Percentiles rank a stretch among this genome's conserved stretches.
Evolutionary conservation across 306 rosid genomes (phyloP).

Genomic region (Astragalus glycyphyllos): DNA sequence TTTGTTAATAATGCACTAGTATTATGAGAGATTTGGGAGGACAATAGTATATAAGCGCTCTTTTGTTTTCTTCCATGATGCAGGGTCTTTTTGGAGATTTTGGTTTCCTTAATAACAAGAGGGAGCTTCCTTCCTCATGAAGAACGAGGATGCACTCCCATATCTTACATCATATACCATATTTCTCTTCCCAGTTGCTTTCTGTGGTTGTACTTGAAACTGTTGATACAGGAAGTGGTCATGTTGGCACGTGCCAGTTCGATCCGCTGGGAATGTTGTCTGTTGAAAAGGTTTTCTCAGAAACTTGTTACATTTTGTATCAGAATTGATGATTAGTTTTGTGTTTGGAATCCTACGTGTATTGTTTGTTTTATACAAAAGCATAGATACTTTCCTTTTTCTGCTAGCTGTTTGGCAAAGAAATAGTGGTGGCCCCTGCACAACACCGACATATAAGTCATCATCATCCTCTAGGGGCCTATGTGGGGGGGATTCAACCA

Average conservation of each 20-base stretch:
- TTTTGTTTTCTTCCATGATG: constrained; percentile 37
- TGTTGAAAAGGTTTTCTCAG: constrained; percentile 42
- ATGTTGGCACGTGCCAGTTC: constrained; percentile 46
- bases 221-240: constrained; percentile 40
- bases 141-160: constrained; percentile 34
- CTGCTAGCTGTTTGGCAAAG: constrained; percentile 66
- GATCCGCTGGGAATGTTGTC: constrained; percentile 37
- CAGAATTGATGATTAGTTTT: constrained; percentile 41
- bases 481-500: constrained; percentile 56
- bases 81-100: constrained; percentile 82
- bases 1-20: neutral
- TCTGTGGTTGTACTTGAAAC: constrained; percentile 43
- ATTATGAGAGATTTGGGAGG: constrained; percentile 29
- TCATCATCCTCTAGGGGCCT: constrained; percentile 37
- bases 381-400: constrained; percentile 34
- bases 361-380: constrained; percentile 49
- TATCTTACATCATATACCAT: neutral
- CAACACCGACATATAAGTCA: constrained; percentile 44
- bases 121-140: constrained; percentile 53
- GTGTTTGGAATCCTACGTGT: constrained; percentile 42
- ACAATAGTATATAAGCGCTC: neutral
- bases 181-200: constrained; percentile 42
- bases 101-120: constrained; percentile 63
- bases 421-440: constrained; percentile 58
- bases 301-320: constrained; percentile 45